Evolutionary conservation across 2,329 filamentous ascomycete genomes (phyloP).

Genomic region (Aureobasidium musti): DNA sequence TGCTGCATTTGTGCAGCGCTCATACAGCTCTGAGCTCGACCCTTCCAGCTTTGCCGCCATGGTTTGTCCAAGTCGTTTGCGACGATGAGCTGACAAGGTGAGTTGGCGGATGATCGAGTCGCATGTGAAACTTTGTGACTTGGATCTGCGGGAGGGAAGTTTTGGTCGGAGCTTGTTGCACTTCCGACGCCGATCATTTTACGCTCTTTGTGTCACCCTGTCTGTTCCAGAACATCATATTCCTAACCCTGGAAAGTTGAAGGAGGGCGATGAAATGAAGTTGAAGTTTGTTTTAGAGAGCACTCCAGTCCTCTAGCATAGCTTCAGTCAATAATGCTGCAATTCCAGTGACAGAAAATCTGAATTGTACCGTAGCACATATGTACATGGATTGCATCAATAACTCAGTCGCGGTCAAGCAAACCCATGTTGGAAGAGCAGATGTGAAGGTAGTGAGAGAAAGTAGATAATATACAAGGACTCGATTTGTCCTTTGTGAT

Average conservation of each 20-base stretch:
- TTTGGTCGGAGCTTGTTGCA: conserved; percentile 1
- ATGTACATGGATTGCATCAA: too few species aligned
- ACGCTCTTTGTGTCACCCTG: not conserved
- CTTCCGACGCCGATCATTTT: not conserved
- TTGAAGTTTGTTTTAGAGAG: too few species aligned
- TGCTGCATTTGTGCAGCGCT: conserved; percentile 32
- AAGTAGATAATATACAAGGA: not conserved
- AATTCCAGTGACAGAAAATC: too few species aligned
- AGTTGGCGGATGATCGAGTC: not conserved
- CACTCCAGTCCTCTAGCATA: too few species aligned
- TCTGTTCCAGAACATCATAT: not conserved
- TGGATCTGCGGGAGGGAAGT: not conserved
- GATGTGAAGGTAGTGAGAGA: not conserved
- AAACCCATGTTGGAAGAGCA: too few species aligned
- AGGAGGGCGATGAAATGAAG: too few species aligned
- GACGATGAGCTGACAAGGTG: not conserved
- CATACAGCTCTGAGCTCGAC: conserved; percentile 38
- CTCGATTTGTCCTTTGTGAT: not conserved
- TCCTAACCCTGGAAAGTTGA: not conserved
- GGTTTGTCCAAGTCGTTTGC: not conserved
- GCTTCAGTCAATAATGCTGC: too few species aligned
- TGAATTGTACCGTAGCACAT: too few species aligned
- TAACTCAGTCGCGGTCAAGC: too few species aligned
- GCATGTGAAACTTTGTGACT: conserved; percentile 22
- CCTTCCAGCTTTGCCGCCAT: conserved; percentile 33